Base-by-base conservation (phyloP, 2,329 filamentous ascomycete species). In the Orbilia oligospora region DNA sequence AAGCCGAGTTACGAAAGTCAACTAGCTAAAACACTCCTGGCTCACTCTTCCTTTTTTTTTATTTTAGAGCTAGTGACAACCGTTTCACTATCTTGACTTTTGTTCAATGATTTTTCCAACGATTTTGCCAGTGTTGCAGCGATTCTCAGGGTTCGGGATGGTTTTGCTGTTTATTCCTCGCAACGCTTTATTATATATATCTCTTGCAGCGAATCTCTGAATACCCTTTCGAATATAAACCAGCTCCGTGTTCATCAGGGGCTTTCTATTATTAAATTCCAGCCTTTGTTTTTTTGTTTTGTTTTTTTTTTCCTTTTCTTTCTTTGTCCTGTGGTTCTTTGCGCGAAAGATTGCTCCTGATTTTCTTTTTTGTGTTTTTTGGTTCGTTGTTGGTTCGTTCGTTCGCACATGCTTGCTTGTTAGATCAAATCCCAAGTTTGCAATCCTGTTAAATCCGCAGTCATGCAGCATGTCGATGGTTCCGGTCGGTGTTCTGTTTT, bases 1-100 rank as follows among this genome's bases (percentile, higher is more conserved):
- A 9, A 78, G 75, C 63, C 75, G 75, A n/a, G 94, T 97, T 82
- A 96, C 98, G 86, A 94, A 92, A 86, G 94, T 94, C 80, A 91
- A 97, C 84, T 97, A 46, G 44, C n/a, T n/a, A 89, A 44, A 38
- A 51, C 30, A 16, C 18, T 55, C 46, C 4, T 49, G 20, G 56
- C 49, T 46, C 44, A 18, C 36, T 33, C n/a, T 41, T 56, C 55
- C 20, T 9, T 20, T 12, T n/a, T 46, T 46, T 46, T 36, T 61
- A 22, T 20, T n/a, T n/a, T n/a, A n/a, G n/a, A n/a, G 8, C 4
- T 64, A 16, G 49, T 64, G 58, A n/a, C 24, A 69, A 36, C n/a
- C 36, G 66, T 27, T 48, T 65, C 49, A 38, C 3, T 36, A 20
- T 20, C 30, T 46, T 58, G 36, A 27, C 12, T 46, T 30, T 61